Percentiles rank a stretch among this genome's conserved stretches.
phyloP scores from a whole-genome alignment of 768 basidiomycete species.

The Baorangia bicolor region DNA sequence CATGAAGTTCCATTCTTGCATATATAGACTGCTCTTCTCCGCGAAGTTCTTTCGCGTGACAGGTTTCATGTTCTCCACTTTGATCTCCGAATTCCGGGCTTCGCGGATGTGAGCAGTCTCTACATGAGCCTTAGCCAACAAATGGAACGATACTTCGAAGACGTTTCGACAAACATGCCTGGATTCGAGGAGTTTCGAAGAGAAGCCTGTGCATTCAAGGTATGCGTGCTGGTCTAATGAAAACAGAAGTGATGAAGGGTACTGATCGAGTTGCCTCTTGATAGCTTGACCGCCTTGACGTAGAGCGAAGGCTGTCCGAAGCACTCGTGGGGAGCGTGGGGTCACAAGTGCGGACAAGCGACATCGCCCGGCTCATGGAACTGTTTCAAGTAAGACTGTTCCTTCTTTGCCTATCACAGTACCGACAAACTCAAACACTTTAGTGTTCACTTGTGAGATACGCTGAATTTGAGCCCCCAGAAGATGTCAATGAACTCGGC shows the following conservation, averaged over 20 bases:
- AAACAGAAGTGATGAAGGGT: neutral
- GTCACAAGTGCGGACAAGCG: conserved; percentile 66
- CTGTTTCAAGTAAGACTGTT: conserved; percentile 60
- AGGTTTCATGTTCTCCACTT: conserved; percentile 81
- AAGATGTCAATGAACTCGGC: conserved; percentile 26
- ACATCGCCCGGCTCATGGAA: conserved; percentile 82
- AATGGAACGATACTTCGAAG: conserved; percentile 79
- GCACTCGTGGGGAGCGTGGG: conserved; percentile 40
- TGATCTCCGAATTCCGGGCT: conserved; percentile 80
- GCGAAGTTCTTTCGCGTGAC: conserved; percentile 69
- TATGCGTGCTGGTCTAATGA: conserved; percentile 21
- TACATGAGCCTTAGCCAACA: conserved; percentile 76
- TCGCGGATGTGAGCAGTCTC: conserved; percentile 76
- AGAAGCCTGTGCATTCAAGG: conserved; percentile 81
- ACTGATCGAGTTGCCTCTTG: conserved; percentile 4
- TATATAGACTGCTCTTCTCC: conserved; percentile 67
- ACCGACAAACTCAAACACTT: neutral
- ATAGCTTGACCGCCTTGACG: conserved; percentile 74
- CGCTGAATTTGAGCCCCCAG: conserved; percentile 59
- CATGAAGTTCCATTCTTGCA: neutral
- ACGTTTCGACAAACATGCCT: conserved; percentile 52
- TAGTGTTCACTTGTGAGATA: conserved; percentile 72
- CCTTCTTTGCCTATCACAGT: neutral
- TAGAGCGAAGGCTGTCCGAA: conserved; percentile 61
- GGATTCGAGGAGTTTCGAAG: conserved; percentile 74